Conservation (phyloP, 352 stramenopile species). For the Globisporangium ultimum region DNA sequence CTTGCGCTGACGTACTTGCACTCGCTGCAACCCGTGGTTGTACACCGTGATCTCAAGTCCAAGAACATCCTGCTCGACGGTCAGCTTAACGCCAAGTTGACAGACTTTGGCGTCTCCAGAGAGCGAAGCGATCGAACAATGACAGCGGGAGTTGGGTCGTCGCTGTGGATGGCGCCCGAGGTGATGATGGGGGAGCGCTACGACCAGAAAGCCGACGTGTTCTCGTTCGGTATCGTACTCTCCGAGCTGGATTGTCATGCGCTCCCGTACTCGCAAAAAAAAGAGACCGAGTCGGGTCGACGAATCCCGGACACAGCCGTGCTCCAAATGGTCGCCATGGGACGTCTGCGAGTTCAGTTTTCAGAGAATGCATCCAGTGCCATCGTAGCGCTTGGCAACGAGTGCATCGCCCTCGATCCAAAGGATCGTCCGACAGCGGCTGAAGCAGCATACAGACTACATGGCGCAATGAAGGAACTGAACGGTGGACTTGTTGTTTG, state of each 20-base stretch:
- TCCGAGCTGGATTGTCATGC: slow-evolving; percentile 22
- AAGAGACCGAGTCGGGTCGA: slow-evolving; percentile 2
- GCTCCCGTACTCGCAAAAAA: slow-evolving; percentile 16
- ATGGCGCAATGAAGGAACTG: too few species aligned
- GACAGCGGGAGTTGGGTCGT: slow-evolving; percentile 34
- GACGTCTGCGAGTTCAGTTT: background rate
- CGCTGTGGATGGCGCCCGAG: slow-evolving; percentile 51
- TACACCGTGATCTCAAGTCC: slow-evolving; percentile 62
- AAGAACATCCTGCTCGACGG: slow-evolving; percentile 47
- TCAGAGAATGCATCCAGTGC: slow-evolving; percentile 1
- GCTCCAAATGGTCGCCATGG: background rate
- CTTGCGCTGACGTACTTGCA: slow-evolving; percentile 54
- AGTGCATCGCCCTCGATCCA: slow-evolving; percentile 44
- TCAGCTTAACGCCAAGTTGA: slow-evolving; percentile 39
- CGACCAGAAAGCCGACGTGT: slow-evolving; percentile 31
- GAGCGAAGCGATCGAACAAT: slow-evolving; percentile 35
- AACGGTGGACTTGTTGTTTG: too few species aligned
- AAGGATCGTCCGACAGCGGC: slow-evolving; percentile 35
- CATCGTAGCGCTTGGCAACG: slow-evolving; percentile 31
- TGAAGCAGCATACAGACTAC: too few species aligned
- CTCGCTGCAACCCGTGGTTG: slow-evolving; percentile 28
- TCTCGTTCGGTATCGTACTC: too few species aligned
- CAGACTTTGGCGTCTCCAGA: slow-evolving; percentile 51
- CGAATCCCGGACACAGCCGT: too few species aligned
- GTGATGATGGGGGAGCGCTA: slow-evolving; percentile 47